Percentiles rank a stretch among this genome's conserved stretches.
phyloP scores from a whole-genome alignment of 2,329 filamentous ascomycete genomes.

The Aspergillus nomiae region DNA sequence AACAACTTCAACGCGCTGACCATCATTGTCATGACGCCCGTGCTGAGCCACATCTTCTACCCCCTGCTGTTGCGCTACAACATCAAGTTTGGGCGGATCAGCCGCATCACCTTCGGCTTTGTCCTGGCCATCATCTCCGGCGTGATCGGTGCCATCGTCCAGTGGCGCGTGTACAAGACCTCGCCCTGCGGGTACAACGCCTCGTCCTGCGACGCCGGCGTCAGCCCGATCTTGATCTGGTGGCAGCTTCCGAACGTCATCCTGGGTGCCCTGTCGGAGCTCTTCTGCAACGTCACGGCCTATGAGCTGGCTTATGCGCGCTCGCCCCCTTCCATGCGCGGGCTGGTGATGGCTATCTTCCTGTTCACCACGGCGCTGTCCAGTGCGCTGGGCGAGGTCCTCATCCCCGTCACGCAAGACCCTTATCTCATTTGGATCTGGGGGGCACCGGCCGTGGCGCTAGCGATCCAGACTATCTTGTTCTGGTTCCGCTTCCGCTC shows the following conservation, averaged over 20 bases:
- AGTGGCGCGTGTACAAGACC: constrained; percentile 50
- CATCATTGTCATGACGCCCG: constrained; percentile 50
- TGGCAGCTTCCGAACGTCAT: constrained; percentile 44
- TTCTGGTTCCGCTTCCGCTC: neutral
- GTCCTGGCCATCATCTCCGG: constrained; percentile 52
- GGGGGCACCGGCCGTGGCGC: neutral
- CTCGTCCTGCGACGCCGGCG: constrained; percentile 38
- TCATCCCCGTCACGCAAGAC: neutral
- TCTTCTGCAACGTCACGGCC: constrained; percentile 47
- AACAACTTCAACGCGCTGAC: constrained; percentile 54
- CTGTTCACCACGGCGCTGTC: constrained; percentile 45
- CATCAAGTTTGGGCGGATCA: constrained; percentile 52
- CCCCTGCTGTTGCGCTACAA: constrained; percentile 45
- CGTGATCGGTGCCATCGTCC: constrained; percentile 39
- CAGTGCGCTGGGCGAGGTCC: neutral
- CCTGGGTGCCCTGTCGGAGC: constrained; percentile 42
- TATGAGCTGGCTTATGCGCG: constrained; percentile 50
- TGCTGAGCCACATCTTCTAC: constrained; percentile 54
- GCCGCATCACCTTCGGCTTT: constrained; percentile 55
- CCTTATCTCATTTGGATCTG: neutral
- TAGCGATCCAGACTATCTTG: neutral
- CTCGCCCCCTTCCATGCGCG: constrained; percentile 46
- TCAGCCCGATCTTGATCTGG: constrained; percentile 47
- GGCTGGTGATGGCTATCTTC: constrained; percentile 45
- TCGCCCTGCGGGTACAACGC: constrained; percentile 48